Conservation (phyloP, 148 eudicot species). For the Rhododendron kiyosumense region DNA sequence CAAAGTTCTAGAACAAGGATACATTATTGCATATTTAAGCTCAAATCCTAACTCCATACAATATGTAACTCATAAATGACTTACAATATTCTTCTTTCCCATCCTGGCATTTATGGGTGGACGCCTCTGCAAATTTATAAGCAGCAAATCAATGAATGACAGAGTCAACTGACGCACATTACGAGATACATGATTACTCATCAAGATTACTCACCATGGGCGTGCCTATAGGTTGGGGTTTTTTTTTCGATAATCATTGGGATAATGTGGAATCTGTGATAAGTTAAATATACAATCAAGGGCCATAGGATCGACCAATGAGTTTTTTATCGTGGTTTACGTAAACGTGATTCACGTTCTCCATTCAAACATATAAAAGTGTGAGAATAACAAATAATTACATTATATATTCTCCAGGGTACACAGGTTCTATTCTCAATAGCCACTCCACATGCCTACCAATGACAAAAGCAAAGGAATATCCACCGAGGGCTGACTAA, state of each 20-base stretch:
- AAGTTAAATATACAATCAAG: not conserved
- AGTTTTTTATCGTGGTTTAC: not conserved
- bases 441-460: not conserved
- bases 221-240: not conserved
- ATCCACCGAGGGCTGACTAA: not conserved
- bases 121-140: slow-evolving; percentile 63
- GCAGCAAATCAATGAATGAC: not conserved
- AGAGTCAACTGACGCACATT: not conserved
- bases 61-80: slow-evolving; percentile 7
- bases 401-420: not conserved
- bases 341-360: not conserved
- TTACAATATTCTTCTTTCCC: slow-evolving; percentile 63
- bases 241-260: not conserved
- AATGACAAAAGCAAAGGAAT: not conserved
- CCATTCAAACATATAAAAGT: not conserved
- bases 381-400: not conserved
- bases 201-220: not conserved
- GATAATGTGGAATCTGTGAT: not conserved
- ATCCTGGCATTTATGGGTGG: slow-evolving; percentile 53
- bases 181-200: not conserved
- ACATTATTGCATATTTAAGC: not conserved
- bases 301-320: not conserved
- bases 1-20: not conserved
- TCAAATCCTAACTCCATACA: not conserved
- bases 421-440: not conserved